These are phyloP conservation scores for Diversispora epigaea DNA, from an alignment of 192 early-diverging fungal genomes.

Conservation along the genomic window DNA sequence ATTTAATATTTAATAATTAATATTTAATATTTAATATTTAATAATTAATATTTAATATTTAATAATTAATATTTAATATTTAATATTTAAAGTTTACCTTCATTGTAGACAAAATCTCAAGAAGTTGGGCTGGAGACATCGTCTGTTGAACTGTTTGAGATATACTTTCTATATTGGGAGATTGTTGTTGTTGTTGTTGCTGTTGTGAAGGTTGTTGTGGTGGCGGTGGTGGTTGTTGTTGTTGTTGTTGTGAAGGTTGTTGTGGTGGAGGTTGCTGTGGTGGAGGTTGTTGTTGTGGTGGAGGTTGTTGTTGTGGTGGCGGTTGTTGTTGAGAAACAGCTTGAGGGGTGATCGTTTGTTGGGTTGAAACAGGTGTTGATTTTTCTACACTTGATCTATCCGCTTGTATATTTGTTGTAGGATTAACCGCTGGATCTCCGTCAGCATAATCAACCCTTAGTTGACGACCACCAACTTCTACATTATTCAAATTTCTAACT, in stretches of 20 bases:
- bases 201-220: background rate
- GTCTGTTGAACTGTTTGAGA: slow-evolving; percentile 50
- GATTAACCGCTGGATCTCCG: slow-evolving; percentile 54
- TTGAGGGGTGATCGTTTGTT: background rate
- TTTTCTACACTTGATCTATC: background rate
- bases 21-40: background rate
- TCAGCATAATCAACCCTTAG: slow-evolving; percentile 95
- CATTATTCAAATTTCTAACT: slow-evolving; percentile 88
- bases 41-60: background rate
- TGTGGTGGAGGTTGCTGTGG: background rate
- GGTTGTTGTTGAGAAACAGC: no score
- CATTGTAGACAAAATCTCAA: slow-evolving; percentile 65
- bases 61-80: background rate
- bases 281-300: background rate
- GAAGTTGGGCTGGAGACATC: slow-evolving; percentile 59
- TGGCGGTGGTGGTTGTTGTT: background rate
- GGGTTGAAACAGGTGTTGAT: background rate
- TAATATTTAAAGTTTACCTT: slow-evolving; percentile 46
- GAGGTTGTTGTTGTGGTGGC: background rate
- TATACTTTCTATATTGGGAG: background rate
- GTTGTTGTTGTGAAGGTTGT: background rate
- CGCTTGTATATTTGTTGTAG: background rate
- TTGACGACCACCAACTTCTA: slow-evolving; percentile 84
- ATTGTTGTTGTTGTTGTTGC: background rate
- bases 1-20: background rate